phyloP scores from a whole-genome alignment of 2,329 filamentous ascomycete species.

The Berkeleyomyces basicola region DNA sequence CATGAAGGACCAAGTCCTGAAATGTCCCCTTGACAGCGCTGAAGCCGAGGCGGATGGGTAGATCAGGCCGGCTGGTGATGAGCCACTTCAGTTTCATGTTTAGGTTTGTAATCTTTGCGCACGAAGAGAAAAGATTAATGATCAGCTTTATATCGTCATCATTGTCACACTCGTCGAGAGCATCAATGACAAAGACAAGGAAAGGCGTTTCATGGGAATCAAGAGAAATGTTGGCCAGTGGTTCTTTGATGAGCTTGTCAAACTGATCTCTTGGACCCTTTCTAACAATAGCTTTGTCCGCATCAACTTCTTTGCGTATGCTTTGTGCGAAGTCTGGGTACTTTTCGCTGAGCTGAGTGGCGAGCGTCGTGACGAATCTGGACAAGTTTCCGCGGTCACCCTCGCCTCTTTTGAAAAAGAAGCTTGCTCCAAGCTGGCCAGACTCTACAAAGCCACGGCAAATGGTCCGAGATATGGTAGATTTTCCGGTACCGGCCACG shows the following conservation, averaged over 20 bases:
- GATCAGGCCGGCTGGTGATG: conserved; percentile 18
- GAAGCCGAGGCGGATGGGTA: conserved; percentile 20
- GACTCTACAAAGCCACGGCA: conserved; percentile 15
- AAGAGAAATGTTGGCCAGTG: background rate
- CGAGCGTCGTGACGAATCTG: conserved; percentile 26
- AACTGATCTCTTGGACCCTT: background rate
- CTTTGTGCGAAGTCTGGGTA: background rate
- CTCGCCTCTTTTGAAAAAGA: conserved; percentile 30
- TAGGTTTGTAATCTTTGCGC: background rate
- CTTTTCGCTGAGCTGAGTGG: conserved; percentile 19
- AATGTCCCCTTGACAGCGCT: conserved; percentile 23
- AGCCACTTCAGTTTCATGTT: conserved; percentile 1
- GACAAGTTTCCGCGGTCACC: conserved; percentile 22
- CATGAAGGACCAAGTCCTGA: conserved; percentile 23
- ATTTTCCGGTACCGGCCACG: conserved; percentile 26
- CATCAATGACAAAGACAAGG: background rate
- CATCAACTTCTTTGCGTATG: background rate
- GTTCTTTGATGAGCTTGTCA: background rate
- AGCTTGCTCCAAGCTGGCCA: conserved; percentile 22
- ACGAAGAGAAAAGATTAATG: background rate
- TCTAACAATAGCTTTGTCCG: background rate
- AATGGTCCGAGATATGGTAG: conserved; percentile 21
- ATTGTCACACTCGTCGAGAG: background rate
- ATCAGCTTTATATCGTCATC: background rate
- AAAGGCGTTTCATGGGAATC: background rate